Conservation (phyloP, 805 yeast species). For the Starmerella bombi region DNA sequence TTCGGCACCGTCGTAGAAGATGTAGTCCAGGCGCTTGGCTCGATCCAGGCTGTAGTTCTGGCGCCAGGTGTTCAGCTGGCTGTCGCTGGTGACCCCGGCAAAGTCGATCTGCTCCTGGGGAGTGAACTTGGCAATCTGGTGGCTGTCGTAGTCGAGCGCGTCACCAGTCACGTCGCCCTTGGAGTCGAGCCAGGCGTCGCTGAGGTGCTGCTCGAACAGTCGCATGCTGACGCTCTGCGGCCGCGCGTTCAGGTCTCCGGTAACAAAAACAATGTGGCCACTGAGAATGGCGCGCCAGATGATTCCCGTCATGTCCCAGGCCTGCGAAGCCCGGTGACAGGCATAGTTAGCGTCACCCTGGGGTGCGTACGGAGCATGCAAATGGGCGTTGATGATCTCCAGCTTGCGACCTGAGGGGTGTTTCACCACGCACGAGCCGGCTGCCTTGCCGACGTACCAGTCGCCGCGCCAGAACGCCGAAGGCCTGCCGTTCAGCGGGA, state of each 20-base stretch:
- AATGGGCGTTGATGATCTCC: constrained; percentile 78
- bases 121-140: constrained; percentile 33
- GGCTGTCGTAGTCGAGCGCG: constrained; percentile 22
- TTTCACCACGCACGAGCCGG: constrained; percentile 56
- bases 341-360: constrained; percentile 79
- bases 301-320: constrained; percentile 80
- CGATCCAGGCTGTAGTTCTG: constrained; percentile 38
- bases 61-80: constrained; percentile 79
- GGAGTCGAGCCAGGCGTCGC: constrained; percentile 64
- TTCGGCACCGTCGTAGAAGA: constrained; percentile 50
- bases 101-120: constrained; percentile 49
- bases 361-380: constrained; percentile 88
- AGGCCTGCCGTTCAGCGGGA: constrained; percentile 88
- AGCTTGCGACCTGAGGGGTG: constrained; percentile 40
- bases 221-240: constrained; percentile 77
- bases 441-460: constrained; percentile 91
- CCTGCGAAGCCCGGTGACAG: constrained; percentile 87
- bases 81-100: constrained; percentile 88
- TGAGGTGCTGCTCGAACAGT: constrained; percentile 50
- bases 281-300: constrained; percentile 48
- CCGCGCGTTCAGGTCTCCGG: constrained; percentile 83
- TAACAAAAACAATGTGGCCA: constrained; percentile 76
- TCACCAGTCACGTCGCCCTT: constrained; percentile 26
- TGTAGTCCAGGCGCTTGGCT: constrained; percentile 85
- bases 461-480: constrained; percentile 90